Percentiles rank a stretch among this genome's conserved stretches.
Conservation (phyloP, 768 basidiomycete species). For the Tricholomella constricta region DNA sequence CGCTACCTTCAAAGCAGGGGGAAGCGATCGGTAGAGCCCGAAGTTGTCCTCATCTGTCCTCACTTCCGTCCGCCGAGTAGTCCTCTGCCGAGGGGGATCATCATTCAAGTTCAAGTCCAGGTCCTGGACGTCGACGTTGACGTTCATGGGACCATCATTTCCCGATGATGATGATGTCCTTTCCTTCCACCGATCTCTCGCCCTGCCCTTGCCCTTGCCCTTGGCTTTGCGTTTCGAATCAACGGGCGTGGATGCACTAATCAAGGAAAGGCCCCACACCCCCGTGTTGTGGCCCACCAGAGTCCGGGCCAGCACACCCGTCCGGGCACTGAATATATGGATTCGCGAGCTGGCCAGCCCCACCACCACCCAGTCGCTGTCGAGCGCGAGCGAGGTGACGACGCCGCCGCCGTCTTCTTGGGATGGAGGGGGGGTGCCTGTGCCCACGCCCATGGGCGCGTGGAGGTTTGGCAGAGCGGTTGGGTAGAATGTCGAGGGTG, state of each 20-base stretch:
- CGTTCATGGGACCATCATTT: not conserved
- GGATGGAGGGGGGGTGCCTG: constrained; percentile 51
- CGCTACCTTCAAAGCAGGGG: constrained; percentile 46
- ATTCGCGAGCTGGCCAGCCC: constrained; percentile 86
- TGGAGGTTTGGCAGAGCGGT: constrained; percentile 32
- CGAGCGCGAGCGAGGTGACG: constrained; percentile 86
- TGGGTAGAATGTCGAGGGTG: not conserved
- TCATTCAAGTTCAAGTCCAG: not conserved
- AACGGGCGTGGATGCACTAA: constrained; percentile 2
- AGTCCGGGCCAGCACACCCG: constrained; percentile 67
- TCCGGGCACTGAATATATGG: constrained; percentile 79
- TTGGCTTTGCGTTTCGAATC: too few relatives aligned
- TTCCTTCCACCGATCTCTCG: not conserved
- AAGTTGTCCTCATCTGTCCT: not conserved
- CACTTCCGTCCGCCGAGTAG: not conserved
- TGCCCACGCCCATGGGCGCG: constrained; percentile 87
- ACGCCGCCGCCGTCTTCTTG: constrained; percentile 50
- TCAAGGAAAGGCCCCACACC: constrained; percentile 13
- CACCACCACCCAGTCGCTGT: constrained; percentile 82
- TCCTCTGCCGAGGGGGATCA: not conserved
- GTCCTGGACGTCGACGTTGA: too few relatives aligned
- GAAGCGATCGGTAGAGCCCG: constrained; percentile 29
- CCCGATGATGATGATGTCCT: not conserved
- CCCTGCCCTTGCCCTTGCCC: not conserved
- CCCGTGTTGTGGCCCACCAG: constrained; percentile 26